Evolutionary conservation across 2,329 filamentous ascomycete genomes (phyloP).

Genomic region (Colletotrichum paranaense): DNA sequence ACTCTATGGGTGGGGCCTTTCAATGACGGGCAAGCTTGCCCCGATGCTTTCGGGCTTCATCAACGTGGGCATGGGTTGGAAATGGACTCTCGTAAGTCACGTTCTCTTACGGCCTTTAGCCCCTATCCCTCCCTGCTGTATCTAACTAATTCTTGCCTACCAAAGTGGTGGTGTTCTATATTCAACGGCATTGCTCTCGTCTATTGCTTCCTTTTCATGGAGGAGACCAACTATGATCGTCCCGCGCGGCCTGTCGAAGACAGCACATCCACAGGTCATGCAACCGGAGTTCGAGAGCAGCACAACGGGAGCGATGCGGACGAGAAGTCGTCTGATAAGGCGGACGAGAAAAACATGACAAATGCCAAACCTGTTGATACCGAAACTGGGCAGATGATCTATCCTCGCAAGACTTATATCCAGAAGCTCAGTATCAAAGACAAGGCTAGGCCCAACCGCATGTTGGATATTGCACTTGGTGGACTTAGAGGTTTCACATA

Average conservation of each 20-base stretch:
- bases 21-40: conserved; percentile 55
- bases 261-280: neutral
- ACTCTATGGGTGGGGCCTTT: conserved; percentile 53
- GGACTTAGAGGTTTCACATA: conserved; percentile 45
- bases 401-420: conserved; percentile 49
- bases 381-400: conserved; percentile 45
- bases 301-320: neutral
- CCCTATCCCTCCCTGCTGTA: neutral
- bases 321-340: neutral
- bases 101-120: neutral
- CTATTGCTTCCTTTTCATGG: conserved; percentile 66
- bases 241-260: neutral
- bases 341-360: neutral
- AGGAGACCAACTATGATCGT: conserved; percentile 67
- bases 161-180: conserved; percentile 52
- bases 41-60: conserved; percentile 58
- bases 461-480: conserved; percentile 48
- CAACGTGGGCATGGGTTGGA: conserved; percentile 52
- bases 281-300: neutral
- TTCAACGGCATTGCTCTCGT: conserved; percentile 49
- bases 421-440: conserved; percentile 47
- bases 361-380: conserved; percentile 7
- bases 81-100: conserved; percentile 49
- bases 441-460: conserved; percentile 50
- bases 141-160: neutral